phyloP scores from a whole-genome alignment of 257 asterid species.

The Primulina huaijiensis region DNA sequence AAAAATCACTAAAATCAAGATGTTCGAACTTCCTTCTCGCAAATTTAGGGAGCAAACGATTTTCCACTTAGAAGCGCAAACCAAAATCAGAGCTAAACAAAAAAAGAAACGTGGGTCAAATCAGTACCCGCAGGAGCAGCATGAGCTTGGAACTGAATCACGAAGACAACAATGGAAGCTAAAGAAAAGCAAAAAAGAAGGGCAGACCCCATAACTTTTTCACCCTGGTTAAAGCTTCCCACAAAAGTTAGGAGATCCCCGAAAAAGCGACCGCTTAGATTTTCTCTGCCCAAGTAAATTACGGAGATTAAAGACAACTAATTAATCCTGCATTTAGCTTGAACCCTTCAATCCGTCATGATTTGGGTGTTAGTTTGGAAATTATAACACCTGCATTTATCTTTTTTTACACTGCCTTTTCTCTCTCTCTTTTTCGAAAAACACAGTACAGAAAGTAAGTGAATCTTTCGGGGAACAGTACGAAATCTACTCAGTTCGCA shows the following conservation, averaged over 20 bases:
- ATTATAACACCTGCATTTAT: background rate
- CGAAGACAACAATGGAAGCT: constrained; percentile 37
- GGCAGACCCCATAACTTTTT: constrained; percentile 45
- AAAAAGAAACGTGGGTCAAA: background rate
- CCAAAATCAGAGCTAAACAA: background rate
- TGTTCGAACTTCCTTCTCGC: background rate
- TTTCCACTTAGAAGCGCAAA: background rate
- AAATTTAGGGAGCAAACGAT: background rate
- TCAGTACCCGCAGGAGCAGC: constrained; percentile 89
- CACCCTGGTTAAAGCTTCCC: constrained; percentile 19
- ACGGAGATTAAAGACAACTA: constrained; percentile 36
- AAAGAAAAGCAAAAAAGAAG: constrained; percentile 41
- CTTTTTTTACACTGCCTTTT: constrained; percentile 9
- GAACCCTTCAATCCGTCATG: constrained; percentile 13
- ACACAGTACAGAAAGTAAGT: background rate
- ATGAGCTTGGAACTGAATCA: constrained; percentile 53
- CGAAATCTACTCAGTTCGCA: background rate
- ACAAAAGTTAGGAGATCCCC: constrained; percentile 9
- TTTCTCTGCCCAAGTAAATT: background rate
- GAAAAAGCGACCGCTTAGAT: background rate
- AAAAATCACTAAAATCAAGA: constrained; percentile 6
- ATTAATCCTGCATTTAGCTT: constrained; percentile 15
- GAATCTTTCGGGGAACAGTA: background rate
- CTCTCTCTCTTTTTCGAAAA: background rate
- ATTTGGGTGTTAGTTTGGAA: background rate